A percentile compares a stretch with the other conserved stretches of the same genome.
These are phyloP conservation scores for Fusarium protoensiforme DNA, from an alignment of 2,329 filamentous ascomycete species.

Conservation along the genomic window DNA sequence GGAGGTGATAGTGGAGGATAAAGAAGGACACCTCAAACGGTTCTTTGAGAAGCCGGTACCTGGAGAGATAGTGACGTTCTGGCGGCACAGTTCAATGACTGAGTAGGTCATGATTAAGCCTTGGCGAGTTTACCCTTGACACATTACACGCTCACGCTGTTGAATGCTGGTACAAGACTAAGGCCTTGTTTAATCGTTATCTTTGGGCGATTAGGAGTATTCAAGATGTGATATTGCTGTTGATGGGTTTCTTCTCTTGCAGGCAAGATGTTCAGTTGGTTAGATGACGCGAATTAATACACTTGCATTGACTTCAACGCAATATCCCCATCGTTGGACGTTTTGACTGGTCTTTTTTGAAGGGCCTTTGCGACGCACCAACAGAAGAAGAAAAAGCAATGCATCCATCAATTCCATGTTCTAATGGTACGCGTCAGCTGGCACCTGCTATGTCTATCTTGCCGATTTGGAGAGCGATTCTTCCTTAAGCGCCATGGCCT, in stretches of 20 bases:
- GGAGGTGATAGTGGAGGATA: not conserved
- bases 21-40: not conserved
- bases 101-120: not conserved
- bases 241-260: too few relatives aligned
- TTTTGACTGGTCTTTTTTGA: too few relatives aligned
- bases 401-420: conserved; percentile 42
- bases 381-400: too few relatives aligned
- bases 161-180: not conserved
- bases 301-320: too few relatives aligned
- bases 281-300: too few relatives aligned
- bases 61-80: not conserved
- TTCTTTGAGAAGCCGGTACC: not conserved
- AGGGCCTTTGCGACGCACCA: too few relatives aligned
- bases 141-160: not conserved
- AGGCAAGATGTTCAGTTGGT: too few relatives aligned
- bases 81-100: not conserved
- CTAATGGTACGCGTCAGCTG: conserved; percentile 24
- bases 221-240: too few relatives aligned
- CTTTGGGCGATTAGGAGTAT: too few relatives aligned
- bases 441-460: conserved; percentile 22
- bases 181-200: too few relatives aligned
- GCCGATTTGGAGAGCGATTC: not conserved
- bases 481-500: not conserved
- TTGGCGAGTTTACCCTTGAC: too few relatives aligned
- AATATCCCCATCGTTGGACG: too few relatives aligned